These are phyloP conservation scores for Neoarthrinium moseri DNA, from an alignment of 2,329 filamentous ascomycete species.

Conservation along the genomic window DNA sequence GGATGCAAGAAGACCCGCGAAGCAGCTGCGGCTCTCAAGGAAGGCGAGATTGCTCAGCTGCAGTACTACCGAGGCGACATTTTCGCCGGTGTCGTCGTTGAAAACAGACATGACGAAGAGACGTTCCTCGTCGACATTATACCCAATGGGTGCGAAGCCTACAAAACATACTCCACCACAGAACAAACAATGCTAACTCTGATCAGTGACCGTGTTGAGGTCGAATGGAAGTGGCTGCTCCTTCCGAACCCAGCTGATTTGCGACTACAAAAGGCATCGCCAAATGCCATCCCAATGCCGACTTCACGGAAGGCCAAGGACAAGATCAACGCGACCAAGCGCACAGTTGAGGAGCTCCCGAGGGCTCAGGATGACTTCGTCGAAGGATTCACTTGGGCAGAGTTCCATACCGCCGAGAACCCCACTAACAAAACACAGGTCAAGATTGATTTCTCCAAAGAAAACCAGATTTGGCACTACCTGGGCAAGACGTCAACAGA, in stretches of 20 bases:
- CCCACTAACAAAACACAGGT: conserved; percentile 58
- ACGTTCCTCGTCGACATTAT: conserved; percentile 78
- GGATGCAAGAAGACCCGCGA: conserved; percentile 66
- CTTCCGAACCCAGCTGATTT: conserved; percentile 71
- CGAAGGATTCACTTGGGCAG: conserved; percentile 71
- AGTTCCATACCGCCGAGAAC: conserved; percentile 68
- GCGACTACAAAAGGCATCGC: conserved; percentile 71
- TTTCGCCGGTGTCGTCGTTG: conserved; percentile 83
- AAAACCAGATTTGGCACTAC: conserved; percentile 84
- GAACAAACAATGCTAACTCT: conserved; percentile 36
- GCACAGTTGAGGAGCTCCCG: conserved; percentile 60
- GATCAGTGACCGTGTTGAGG: conserved; percentile 67
- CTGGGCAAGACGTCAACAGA: conserved; percentile 85
- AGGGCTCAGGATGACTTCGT: conserved; percentile 65
- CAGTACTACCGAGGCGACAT: conserved; percentile 84
- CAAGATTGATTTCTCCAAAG: conserved; percentile 70
- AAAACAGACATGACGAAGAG: conserved; percentile 76
- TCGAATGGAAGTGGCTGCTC: conserved; percentile 82
- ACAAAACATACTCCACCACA: conserved; percentile 4
- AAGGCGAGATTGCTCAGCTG: conserved; percentile 80
- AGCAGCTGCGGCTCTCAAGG: conserved; percentile 66
- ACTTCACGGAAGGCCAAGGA: conserved; percentile 61
- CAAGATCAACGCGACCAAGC: conserved; percentile 64
- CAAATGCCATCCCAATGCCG: conserved; percentile 71
- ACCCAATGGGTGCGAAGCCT: conserved; percentile 66